A percentile compares a stretch with the other conserved stretches of the same genome.
Evolutionary conservation across 345 rosid species (phyloP).

Genomic region (Luvunga scandens): DNA sequence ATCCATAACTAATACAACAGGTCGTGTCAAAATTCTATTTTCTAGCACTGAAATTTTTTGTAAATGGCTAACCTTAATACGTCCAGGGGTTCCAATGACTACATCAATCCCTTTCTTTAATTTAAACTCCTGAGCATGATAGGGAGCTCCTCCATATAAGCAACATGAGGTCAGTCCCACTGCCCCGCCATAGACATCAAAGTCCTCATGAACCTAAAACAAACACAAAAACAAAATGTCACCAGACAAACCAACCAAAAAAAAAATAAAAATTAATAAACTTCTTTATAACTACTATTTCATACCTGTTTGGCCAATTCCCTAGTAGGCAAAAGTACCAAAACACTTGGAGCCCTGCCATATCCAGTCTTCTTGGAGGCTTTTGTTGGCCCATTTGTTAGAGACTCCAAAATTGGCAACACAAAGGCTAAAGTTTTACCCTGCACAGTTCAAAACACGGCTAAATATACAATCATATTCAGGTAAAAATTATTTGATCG

Average conservation of each 20-base stretch:
- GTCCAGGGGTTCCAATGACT: constrained; percentile 96
- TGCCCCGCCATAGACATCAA: constrained; percentile 77
- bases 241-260: neutral
- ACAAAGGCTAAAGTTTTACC: constrained; percentile 98
- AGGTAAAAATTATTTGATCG: neutral
- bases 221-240: neutral
- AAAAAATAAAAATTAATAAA: neutral
- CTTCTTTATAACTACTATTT: neutral
- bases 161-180: constrained; percentile 77
- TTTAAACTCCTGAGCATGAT: constrained; percentile 53
- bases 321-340: constrained; percentile 93
- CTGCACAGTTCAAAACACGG: constrained; percentile 36
- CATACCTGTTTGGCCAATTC: constrained; percentile 91
- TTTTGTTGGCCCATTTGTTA: constrained; percentile 67
- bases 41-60: neutral
- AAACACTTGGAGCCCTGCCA: constrained; percentile 82
- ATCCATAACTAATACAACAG: neutral
- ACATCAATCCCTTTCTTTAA: constrained; percentile 86
- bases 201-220: constrained; percentile 69
- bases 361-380: constrained; percentile 63
- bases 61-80: constrained; percentile 57
- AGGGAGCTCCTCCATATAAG: constrained; percentile 88
- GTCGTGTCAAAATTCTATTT: neutral
- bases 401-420: constrained; percentile 87
- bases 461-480: neutral